Conservation (phyloP, 177 flowering plant species). For the Vitis hybrid region DNA sequence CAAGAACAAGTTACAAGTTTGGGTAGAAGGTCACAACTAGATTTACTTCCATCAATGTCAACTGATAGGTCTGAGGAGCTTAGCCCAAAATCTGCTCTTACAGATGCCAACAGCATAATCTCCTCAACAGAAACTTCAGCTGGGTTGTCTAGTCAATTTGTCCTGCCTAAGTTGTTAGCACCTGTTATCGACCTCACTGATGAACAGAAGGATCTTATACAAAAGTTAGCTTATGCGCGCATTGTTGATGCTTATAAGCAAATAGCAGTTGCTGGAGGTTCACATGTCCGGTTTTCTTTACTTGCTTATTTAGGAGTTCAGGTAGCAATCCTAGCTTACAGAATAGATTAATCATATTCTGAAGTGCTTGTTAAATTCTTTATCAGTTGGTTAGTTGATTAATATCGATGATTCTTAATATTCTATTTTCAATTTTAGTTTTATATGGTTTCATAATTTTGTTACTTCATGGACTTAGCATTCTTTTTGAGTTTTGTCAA, state of each 20-base stretch:
- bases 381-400: not conserved
- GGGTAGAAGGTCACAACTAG: slow-evolving; percentile 27
- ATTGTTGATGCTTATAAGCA: slow-evolving; percentile 86
- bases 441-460: slow-evolving; percentile 1
- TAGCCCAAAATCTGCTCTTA: slow-evolving; percentile 52
- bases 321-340: slow-evolving; percentile 41
- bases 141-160: slow-evolving; percentile 37
- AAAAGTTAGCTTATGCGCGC: slow-evolving; percentile 61
- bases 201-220: slow-evolving; percentile 74
- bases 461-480: not conserved
- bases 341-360: not conserved
- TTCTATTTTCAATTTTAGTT: not conserved
- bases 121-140: slow-evolving; percentile 63
- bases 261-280: slow-evolving; percentile 72
- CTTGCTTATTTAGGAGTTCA: slow-evolving; percentile 82
- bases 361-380: not conserved
- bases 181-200: slow-evolving; percentile 71
- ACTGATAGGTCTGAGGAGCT: slow-evolving; percentile 82
- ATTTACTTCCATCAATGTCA: slow-evolving; percentile 48
- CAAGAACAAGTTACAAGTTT: slow-evolving; percentile 52
- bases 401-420: not conserved
- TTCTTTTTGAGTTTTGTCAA: not conserved
- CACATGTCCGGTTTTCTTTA: slow-evolving; percentile 64
- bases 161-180: slow-evolving; percentile 85
- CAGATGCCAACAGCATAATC: slow-evolving; percentile 44